Conservation (phyloP, 2,329 filamentous ascomycete genomes). For the Talaromyces sp. region DNA sequence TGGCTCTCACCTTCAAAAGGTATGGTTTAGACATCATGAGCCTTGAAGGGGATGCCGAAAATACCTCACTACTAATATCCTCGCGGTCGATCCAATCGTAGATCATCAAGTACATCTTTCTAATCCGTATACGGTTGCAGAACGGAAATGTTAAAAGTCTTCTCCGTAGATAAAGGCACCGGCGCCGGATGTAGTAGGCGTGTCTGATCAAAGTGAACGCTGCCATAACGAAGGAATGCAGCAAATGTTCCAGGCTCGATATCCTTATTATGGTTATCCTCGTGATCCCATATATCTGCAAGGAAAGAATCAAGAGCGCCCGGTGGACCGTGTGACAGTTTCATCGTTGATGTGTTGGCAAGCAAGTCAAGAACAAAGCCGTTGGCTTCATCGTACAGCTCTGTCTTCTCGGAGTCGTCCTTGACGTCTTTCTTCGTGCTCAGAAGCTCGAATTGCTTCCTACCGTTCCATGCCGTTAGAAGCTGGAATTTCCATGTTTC, state of each 20-base stretch:
- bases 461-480: constrained; percentile 31
- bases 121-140: background rate
- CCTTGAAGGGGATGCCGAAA: background rate
- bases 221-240: constrained; percentile 7
- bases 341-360: constrained; percentile 33
- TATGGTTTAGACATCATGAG: background rate
- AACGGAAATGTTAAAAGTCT: constrained; percentile 7
- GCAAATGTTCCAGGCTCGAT: constrained; percentile 12
- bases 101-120: background rate
- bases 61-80: background rate
- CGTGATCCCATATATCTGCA: constrained; percentile 33
- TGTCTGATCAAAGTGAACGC: constrained; percentile 14
- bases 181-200: background rate
- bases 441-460: constrained; percentile 32
- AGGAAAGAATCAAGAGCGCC: constrained; percentile 29
- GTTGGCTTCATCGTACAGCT: constrained; percentile 2
- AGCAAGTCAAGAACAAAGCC: constrained; percentile 29
- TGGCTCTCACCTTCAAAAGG: background rate
- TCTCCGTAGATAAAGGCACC: constrained; percentile 2
- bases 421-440: constrained; percentile 26
- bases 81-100: background rate
- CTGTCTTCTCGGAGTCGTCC: constrained; percentile 26
- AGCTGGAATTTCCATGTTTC: constrained; percentile 13
- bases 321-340: constrained; percentile 32
- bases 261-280: constrained; percentile 31